Evolutionary conservation across 306 rosid genomes (phyloP).

Genomic region (Arachis stenosperma): DNA sequence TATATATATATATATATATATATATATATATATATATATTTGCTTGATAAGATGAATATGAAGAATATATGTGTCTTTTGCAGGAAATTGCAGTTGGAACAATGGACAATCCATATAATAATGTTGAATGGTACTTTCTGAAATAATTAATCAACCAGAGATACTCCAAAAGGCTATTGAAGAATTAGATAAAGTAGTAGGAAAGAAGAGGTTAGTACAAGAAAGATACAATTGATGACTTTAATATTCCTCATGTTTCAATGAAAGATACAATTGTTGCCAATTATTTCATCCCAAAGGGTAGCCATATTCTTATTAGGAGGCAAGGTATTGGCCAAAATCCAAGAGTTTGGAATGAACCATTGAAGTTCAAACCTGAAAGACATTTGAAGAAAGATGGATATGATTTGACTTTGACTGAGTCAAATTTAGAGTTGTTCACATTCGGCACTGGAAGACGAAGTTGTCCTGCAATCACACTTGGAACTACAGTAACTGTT

Average conservation of each 20-base stretch:
- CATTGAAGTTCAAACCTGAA: constrained; percentile 32
- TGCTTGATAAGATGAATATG: no score
- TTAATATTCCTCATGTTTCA: constrained; percentile 40
- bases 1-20: no score
- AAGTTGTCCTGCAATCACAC: not conserved
- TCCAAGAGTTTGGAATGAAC: constrained; percentile 37
- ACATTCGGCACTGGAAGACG: constrained; percentile 26
- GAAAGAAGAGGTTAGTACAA: constrained; percentile 37
- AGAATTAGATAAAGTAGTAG: constrained; percentile 42
- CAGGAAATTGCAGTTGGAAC: constrained; percentile 42
- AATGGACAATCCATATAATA: constrained; percentile 42
- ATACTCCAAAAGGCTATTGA: constrained; percentile 22
- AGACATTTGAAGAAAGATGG: no score
- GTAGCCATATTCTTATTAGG: constrained; percentile 38
- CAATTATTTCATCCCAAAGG: constrained; percentile 48
- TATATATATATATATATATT: no score
- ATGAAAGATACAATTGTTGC: constrained; percentile 29
- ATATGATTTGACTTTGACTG: not conserved
- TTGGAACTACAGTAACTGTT: constrained; percentile 18
- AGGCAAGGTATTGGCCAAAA: constrained; percentile 29
- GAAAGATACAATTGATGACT: constrained; percentile 38
- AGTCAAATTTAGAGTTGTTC: constrained; percentile 31
- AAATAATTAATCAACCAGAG: constrained; percentile 44
- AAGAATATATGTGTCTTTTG: no score
- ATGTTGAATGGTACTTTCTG: constrained; percentile 44